Conservation (phyloP, 495 filamentous ascomycete species). For the Lentithecium fluviatile region DNA sequence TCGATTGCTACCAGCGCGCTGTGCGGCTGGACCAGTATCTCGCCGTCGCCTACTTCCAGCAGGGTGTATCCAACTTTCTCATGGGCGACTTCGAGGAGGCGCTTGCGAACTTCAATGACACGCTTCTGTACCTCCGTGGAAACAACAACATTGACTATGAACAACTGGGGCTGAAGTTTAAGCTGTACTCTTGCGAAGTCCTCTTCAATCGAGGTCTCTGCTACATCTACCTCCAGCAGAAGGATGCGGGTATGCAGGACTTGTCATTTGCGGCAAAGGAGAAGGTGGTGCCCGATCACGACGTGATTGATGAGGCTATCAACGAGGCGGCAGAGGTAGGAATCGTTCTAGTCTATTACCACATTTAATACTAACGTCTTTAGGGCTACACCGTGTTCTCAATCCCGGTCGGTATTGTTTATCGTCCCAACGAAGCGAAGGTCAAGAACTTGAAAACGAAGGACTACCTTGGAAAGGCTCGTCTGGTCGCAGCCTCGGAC, state of each 20-base stretch:
- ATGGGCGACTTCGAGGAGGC: slow-evolving; percentile 97
- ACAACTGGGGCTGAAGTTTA: slow-evolving; percentile 92
- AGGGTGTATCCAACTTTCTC: slow-evolving; percentile 97
- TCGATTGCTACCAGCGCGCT: slow-evolving; percentile 91
- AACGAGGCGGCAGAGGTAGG: slow-evolving; percentile 83
- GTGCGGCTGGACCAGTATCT: slow-evolving; percentile 89
- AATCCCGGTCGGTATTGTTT: slow-evolving; percentile 92
- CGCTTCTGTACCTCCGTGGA: slow-evolving; percentile 87
- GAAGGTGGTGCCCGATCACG: slow-evolving; percentile 90
- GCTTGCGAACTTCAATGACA: slow-evolving; percentile 98
- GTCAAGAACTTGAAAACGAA: slow-evolving; percentile 97
- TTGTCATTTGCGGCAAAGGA: slow-evolving; percentile 90
- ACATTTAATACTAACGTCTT: slow-evolving; percentile 9
- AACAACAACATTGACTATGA: slow-evolving; percentile 98
- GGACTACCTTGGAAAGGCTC: slow-evolving; percentile 93
- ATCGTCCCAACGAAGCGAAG: slow-evolving; percentile 94
- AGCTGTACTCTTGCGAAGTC: slow-evolving; percentile 95
- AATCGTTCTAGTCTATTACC: neutral
- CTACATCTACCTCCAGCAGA: slow-evolving; percentile 94
- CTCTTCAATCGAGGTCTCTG: slow-evolving; percentile 97
- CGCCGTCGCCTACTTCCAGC: slow-evolving; percentile 96
- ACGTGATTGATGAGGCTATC: slow-evolving; percentile 97
- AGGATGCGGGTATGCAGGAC: slow-evolving; percentile 86
- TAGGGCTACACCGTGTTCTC: slow-evolving; percentile 99
- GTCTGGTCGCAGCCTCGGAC: slow-evolving; percentile 90